Evolutionary conservation across 345 rosid genomes (phyloP).

Genomic region (Excoecaria cochinchinensis): DNA sequence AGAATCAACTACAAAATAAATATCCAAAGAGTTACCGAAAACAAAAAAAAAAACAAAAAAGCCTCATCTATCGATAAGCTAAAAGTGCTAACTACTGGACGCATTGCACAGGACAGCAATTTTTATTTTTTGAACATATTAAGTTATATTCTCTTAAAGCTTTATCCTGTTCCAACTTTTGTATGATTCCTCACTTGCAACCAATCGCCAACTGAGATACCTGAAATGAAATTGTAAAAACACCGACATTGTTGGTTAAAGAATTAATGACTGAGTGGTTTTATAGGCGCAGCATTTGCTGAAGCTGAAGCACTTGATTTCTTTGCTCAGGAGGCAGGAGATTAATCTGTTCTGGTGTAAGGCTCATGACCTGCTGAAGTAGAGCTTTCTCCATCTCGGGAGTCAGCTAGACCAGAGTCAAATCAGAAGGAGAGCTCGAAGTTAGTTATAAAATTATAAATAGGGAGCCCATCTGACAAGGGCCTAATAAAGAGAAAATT

Average conservation of each 20-base stretch:
- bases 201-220: not conserved
- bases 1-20: not conserved
- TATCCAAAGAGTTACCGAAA: not conserved
- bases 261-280: not conserved
- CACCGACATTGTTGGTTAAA: not conserved
- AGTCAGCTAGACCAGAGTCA: slow-evolving; percentile 55
- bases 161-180: not conserved
- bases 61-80: not conserved
- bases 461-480: not conserved
- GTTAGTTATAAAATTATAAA: not conserved
- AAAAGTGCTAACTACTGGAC: not conserved
- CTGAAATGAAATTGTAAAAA: not conserved
- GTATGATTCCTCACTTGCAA: not conserved
- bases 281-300: slow-evolving; percentile 88
- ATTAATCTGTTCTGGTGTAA: slow-evolving; percentile 89
- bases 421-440: not conserved
- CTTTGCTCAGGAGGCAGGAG: slow-evolving; percentile 85
- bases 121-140: not conserved
- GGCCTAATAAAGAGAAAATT: not conserved
- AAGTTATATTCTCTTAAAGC: not conserved
- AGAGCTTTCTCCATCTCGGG: slow-evolving; percentile 97
- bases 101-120: not conserved
- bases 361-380: slow-evolving; percentile 97
- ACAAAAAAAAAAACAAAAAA: not conserved
- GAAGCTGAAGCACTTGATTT: slow-evolving; percentile 92